Percentiles rank a stretch among this genome's conserved stretches.
Evolutionary conservation across 352 stramenopile species (phyloP).

Genomic region (Peronospora destructor): DNA sequence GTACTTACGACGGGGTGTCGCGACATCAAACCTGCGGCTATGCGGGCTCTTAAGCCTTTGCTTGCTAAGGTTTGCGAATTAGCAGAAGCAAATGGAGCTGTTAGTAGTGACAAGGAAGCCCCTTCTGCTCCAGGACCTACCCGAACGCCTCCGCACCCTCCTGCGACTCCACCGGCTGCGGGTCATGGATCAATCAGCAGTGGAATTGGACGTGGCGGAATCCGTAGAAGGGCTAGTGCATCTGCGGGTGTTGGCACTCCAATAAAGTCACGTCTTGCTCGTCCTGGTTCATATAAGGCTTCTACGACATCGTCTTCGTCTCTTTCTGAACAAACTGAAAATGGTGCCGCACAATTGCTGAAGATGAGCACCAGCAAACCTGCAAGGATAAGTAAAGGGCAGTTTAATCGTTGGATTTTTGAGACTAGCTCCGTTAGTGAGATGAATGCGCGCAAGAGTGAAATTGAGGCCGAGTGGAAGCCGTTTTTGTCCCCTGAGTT

Average conservation of each 20-base stretch:
- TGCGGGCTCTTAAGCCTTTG: slow-evolving; percentile 80
- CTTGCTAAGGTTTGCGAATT: slow-evolving; percentile 66
- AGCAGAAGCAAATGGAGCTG: slow-evolving; percentile 24
- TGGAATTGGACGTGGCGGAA: slow-evolving; percentile 16
- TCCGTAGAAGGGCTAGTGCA: slow-evolving; percentile 20
- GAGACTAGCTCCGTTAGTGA: slow-evolving; percentile 61
- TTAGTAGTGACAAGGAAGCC: slow-evolving; percentile 3
- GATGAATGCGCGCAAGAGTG: slow-evolving; percentile 57
- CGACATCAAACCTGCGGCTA: slow-evolving; percentile 81
- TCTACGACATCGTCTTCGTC: slow-evolving; percentile 14
- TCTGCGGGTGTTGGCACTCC: slow-evolving; percentile 19
- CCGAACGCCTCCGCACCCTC: slow-evolving; percentile 5
- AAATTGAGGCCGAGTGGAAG: slow-evolving; percentile 76
- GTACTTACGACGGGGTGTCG: slow-evolving; percentile 64
- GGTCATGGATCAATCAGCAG: slow-evolving; percentile 8
- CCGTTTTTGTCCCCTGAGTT: slow-evolving; percentile 61
- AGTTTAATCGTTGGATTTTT: slow-evolving; percentile 84
- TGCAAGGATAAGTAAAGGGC: slow-evolving; percentile 49
- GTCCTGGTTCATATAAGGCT: slow-evolving; percentile 31
- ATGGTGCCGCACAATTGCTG: slow-evolving; percentile 35
- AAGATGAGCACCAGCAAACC: slow-evolving; percentile 65
- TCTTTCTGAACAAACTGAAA: slow-evolving; percentile 40
- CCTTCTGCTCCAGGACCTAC: slow-evolving; percentile 4
- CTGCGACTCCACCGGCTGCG: slow-evolving; percentile 6
- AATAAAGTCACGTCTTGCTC: slow-evolving; percentile 30